phyloP scores from a whole-genome alignment of 371 early-diverging fungal genomes.

The Globomyces sp. region DNA sequence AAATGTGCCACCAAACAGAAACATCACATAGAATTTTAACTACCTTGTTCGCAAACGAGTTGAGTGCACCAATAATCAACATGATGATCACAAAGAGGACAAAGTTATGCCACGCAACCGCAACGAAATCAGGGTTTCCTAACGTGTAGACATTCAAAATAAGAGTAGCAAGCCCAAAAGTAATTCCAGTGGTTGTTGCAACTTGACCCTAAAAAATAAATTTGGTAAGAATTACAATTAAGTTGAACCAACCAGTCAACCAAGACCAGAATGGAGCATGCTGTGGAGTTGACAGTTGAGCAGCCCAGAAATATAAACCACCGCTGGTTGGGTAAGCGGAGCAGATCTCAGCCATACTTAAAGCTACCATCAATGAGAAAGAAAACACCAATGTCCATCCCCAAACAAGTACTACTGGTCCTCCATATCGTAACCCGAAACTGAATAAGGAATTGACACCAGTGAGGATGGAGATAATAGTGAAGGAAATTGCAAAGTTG shows the following conservation, averaged over 20 bases:
- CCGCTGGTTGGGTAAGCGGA: conserved; percentile 69
- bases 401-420: conserved; percentile 67
- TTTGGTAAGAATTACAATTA: background rate
- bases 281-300: background rate
- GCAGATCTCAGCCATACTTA: conserved; percentile 72
- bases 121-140: background rate
- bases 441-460: conserved; percentile 5
- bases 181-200: conserved; percentile 11
- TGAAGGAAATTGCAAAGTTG: conserved; percentile 9
- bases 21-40: background rate
- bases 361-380: conserved; percentile 61
- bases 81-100: background rate
- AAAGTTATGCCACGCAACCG: background rate
- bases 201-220: conserved; percentile 1
- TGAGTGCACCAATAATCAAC: background rate
- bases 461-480: conserved; percentile 12
- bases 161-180: background rate
- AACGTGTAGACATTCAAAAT: background rate
- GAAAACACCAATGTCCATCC: conserved; percentile 63
- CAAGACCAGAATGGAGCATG: conserved; percentile 8
- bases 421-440: conserved; percentile 59
- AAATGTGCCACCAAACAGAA: conserved; percentile 13
- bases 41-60: background rate
- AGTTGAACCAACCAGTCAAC: conserved; percentile 18
- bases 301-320: conserved; percentile 67